Evolutionary conservation across 495 filamentous ascomycete species (phyloP).

Genomic region (Podospora pseudoanserina): DNA sequence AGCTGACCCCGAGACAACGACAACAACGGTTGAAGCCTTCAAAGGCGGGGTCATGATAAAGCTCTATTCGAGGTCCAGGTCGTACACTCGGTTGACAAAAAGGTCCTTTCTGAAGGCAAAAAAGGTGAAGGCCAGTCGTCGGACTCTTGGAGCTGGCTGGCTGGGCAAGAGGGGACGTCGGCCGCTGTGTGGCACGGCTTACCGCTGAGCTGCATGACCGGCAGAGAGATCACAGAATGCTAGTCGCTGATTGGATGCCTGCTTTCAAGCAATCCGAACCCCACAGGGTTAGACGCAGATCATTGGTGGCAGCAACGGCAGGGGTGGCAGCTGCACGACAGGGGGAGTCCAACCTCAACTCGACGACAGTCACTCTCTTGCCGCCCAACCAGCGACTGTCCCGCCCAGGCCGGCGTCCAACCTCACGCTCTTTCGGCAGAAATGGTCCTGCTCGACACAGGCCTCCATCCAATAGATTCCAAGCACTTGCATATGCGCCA

Average conservation of each 20-base stretch:
- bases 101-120: neutral
- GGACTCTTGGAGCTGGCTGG: neutral
- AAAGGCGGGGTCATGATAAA: neutral
- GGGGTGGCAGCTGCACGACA: constrained; percentile 23
- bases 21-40: neutral
- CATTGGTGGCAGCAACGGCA: constrained; percentile 27
- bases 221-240: constrained; percentile 34
- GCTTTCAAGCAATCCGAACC: constrained; percentile 18
- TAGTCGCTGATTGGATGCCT: constrained; percentile 29
- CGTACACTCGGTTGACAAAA: constrained; percentile 1
- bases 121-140: constrained; percentile 4
- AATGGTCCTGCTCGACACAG: constrained; percentile 19
- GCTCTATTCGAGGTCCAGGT: neutral
- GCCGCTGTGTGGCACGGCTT: constrained; percentile 32
- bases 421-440: constrained; percentile 30
- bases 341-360: constrained; percentile 17
- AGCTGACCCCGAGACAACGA: neutral
- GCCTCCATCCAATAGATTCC: constrained; percentile 29
- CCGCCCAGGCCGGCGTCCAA: constrained; percentile 13
- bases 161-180: constrained; percentile 9
- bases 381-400: constrained; percentile 34
- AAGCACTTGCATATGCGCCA: constrained; percentile 30
- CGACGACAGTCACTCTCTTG: constrained; percentile 17
- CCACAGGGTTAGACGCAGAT: constrained; percentile 13
- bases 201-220: constrained; percentile 36